Conservation (phyloP, 1,139 yeast genomes). For the Zhuliangozyma parablackwelliae region DNA sequence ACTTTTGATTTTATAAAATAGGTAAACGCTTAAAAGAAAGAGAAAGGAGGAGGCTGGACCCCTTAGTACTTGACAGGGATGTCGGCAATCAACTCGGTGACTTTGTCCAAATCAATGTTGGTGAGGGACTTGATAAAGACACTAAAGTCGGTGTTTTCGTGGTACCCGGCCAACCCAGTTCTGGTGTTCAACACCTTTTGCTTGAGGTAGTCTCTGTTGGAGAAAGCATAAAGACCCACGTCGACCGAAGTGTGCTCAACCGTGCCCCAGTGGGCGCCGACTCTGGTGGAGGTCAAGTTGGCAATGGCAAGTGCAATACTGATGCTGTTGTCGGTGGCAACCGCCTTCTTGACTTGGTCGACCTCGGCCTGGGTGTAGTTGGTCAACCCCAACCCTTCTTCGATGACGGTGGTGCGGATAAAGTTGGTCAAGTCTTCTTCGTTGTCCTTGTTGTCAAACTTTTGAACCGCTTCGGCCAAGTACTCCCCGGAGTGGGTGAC, state of each 20-base stretch:
- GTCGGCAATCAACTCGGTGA: conserved; percentile 46
- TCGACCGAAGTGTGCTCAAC: conserved; percentile 91
- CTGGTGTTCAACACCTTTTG: conserved; percentile 24
- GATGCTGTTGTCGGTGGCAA: conserved; percentile 15
- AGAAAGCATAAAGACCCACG: conserved; percentile 74
- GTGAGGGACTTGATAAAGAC: conserved; percentile 58
- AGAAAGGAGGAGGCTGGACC: too few relatives aligned
- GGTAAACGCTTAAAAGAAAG: too few relatives aligned
- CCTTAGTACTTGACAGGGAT: conserved; percentile 10
- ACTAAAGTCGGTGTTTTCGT: conserved; percentile 83
- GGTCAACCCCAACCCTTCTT: conserved; percentile 54
- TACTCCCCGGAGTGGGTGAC: conserved; percentile 74
- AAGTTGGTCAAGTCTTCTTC: conserved; percentile 35
- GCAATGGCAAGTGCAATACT: conserved; percentile 29
- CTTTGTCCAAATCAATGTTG: conserved; percentile 47
- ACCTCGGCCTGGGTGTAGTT: conserved; percentile 53
- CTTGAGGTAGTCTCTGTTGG: conserved; percentile 46
- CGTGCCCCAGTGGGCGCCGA: conserved; percentile 84
- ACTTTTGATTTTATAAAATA: too few relatives aligned
- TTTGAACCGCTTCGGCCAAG: conserved; percentile 32
- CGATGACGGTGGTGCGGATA: conserved; percentile 45
- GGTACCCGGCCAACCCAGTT: conserved; percentile 62
- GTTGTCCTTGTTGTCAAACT: conserved; percentile 19
- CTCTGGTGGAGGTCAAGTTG: conserved; percentile 61
- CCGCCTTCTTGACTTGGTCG: conserved; percentile 9